A percentile compares a stretch with the other conserved stretches of the same genome.
phyloP scores from a whole-genome alignment of 768 basidiomycete species.

The Phanerodontia chrysosporium region DNA sequence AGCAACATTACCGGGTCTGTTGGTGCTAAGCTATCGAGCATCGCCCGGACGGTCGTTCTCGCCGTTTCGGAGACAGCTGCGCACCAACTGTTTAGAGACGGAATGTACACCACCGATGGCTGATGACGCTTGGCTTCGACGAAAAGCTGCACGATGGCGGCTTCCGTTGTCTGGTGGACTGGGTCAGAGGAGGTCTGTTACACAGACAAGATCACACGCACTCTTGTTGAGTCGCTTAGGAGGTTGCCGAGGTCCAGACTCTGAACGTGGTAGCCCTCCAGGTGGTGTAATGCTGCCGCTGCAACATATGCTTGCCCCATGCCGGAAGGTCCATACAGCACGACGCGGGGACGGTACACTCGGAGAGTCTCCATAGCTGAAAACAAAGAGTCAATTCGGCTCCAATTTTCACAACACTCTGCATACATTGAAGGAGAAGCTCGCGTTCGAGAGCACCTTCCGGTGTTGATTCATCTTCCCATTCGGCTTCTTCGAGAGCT shows the following conservation, averaged over 20 bases:
- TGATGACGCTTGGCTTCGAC: conserved; percentile 96
- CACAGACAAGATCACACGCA: conserved; percentile 34
- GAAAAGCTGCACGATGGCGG: conserved; percentile 91
- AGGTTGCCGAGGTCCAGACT: conserved; percentile 87
- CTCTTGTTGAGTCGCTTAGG: conserved; percentile 84
- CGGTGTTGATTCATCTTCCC: conserved; percentile 72
- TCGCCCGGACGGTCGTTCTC: conserved; percentile 78
- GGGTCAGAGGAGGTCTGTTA: background rate
- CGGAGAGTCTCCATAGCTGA: conserved; percentile 89
- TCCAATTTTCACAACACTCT: background rate
- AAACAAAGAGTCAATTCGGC: conserved; percentile 5
- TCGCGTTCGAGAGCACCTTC: conserved; percentile 88
- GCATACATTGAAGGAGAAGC: conserved; percentile 79
- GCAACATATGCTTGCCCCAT: conserved; percentile 93
- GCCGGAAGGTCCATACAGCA: conserved; percentile 74
- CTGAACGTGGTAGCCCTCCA: conserved; percentile 96
- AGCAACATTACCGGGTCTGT: conserved; percentile 93
- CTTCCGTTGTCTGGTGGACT: conserved; percentile 71
- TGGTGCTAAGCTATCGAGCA: conserved; percentile 88
- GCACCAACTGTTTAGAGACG: conserved; percentile 84
- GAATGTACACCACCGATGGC: conserved; percentile 93
- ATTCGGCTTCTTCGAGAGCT: conserved; percentile 93
- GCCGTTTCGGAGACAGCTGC: conserved; percentile 80
- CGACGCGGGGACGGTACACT: conserved; percentile 83
- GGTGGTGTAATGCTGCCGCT: conserved; percentile 84